Evolutionary conservation across 2,329 filamentous ascomycete species (phyloP).

Genomic region (Fusarium concolor): DNA sequence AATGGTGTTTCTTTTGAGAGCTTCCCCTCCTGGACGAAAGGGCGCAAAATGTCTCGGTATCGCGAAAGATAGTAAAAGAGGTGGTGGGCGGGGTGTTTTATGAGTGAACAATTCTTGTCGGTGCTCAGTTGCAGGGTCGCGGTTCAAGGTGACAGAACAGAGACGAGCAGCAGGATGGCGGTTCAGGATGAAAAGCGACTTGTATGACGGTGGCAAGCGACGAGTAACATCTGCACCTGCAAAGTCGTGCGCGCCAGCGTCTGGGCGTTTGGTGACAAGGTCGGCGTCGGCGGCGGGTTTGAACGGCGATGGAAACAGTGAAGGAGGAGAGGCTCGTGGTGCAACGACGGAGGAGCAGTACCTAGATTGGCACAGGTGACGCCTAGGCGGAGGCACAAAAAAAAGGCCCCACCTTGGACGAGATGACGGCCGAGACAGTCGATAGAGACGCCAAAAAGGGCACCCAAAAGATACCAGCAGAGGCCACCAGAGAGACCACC

Average conservation of each 20-base stretch:
- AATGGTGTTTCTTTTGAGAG: constrained; percentile 19
- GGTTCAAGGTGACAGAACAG: constrained; percentile 31
- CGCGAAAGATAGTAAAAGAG: constrained; percentile 37
- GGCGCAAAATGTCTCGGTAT: constrained; percentile 32
- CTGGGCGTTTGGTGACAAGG: constrained; percentile 45
- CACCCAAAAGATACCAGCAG: constrained; percentile 36
- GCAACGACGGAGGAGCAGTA: constrained; percentile 48
- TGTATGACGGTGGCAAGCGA: constrained; percentile 46
- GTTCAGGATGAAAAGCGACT: constrained; percentile 45
- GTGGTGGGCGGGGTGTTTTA: constrained; percentile 47
- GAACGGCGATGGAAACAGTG: constrained; percentile 44
- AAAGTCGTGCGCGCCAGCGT: constrained; percentile 46
- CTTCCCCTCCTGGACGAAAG: constrained; percentile 13
- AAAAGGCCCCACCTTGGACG: constrained; percentile 49
- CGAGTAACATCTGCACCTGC: constrained; percentile 46
- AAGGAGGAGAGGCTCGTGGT: constrained; percentile 48
- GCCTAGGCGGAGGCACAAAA: constrained; percentile 48
- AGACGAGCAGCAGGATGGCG: constrained; percentile 36
- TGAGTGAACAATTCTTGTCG: constrained; percentile 43
- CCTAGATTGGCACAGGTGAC: constrained; percentile 50
- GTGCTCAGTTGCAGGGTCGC: constrained; percentile 44
- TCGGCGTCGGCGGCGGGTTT: constrained; percentile 36
- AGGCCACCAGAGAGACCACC: constrained; percentile 38
- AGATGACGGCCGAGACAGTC: constrained; percentile 50
- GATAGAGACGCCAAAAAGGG: constrained; percentile 39